Conservation (phyloP, 2,329 filamentous ascomycete species). For the Dothideomycetes sp. region DNA sequence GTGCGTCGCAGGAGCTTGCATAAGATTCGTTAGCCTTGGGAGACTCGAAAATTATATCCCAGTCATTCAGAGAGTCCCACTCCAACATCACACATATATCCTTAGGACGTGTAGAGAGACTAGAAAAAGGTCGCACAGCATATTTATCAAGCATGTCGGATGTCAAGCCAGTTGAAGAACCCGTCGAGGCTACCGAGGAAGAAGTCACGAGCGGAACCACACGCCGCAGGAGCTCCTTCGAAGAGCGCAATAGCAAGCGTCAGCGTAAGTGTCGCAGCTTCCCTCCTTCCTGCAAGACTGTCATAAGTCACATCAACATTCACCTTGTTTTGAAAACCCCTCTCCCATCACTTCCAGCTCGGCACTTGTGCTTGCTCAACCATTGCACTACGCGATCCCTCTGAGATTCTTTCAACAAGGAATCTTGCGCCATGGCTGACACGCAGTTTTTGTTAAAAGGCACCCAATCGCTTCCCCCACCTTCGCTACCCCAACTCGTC, state of each 20-base stretch:
- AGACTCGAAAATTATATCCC: too few species aligned
- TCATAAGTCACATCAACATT: conserved; percentile 4
- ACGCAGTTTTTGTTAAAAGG: conserved; percentile 21
- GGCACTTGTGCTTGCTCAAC: conserved; percentile 9
- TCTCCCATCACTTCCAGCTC: conserved; percentile 1
- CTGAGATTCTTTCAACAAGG: conserved; percentile 13
- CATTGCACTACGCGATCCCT: conserved; percentile 3
- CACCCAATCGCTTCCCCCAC: conserved; percentile 91
- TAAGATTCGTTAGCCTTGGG: too few species aligned
- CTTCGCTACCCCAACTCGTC: conserved; percentile 79
- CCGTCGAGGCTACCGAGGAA: too few species aligned
- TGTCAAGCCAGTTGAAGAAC: too few species aligned
- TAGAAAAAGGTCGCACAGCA: too few species aligned
- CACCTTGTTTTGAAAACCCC: too few species aligned
- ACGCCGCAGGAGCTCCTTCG: conserved; percentile 7
- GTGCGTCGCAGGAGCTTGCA: too few species aligned
- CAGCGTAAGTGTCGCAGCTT: conserved; percentile 10
- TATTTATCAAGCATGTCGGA: too few species aligned
- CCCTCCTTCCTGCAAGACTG: not conserved
- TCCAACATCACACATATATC: too few species aligned
- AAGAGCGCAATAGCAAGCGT: conserved; percentile 10
- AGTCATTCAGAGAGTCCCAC: too few species aligned
- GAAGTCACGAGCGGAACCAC: conserved; percentile 4
- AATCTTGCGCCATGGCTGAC: conserved; percentile 11
- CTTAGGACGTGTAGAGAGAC: too few species aligned